A percentile compares a stretch with the other conserved stretches of the same genome.
Conservation (phyloP, 2,329 filamentous ascomycete species). For the Paracorniculantispora psalliotae region DNA sequence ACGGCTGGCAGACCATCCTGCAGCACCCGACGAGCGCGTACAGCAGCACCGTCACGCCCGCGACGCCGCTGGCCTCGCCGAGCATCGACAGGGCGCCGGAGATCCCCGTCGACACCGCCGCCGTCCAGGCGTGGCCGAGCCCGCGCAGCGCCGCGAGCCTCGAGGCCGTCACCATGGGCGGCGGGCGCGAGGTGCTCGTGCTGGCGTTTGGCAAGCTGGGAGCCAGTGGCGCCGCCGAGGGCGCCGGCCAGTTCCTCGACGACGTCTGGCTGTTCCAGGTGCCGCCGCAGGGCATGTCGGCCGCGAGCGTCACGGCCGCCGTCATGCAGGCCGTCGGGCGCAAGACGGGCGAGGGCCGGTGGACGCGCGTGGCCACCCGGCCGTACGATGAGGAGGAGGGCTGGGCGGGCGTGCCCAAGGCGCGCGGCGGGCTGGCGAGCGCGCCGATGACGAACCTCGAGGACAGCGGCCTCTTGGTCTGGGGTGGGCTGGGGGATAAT, state of each 20-base stretch:
- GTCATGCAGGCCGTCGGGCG: slow-evolving; percentile 48
- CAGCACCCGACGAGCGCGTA: slow-evolving; percentile 23
- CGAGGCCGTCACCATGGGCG: slow-evolving; percentile 52
- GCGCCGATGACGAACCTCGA: slow-evolving; percentile 54
- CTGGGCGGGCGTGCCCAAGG: slow-evolving; percentile 39
- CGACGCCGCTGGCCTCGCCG: neutral
- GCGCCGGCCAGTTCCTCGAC: slow-evolving; percentile 49
- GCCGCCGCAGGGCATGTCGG: slow-evolving; percentile 48
- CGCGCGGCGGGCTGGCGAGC: slow-evolving; percentile 54
- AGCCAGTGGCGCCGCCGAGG: too few relatives aligned
- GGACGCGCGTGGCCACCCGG: slow-evolving; percentile 44
- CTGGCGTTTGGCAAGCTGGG: slow-evolving; percentile 58
- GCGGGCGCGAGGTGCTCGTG: slow-evolving; percentile 56
- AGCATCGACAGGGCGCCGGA: slow-evolving; percentile 27
- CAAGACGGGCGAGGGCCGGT: slow-evolving; percentile 53
- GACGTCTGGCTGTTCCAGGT: slow-evolving; percentile 63
- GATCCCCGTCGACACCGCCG: slow-evolving; percentile 24
- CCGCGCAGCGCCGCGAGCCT: slow-evolving; percentile 50
- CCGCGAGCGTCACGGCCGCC: slow-evolving; percentile 52
- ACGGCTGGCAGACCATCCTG: slow-evolving; percentile 50
- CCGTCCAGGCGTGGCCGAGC: slow-evolving; percentile 42
- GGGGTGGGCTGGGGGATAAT: slow-evolving; percentile 52
- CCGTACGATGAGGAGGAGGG: slow-evolving; percentile 51
- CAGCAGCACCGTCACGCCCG: slow-evolving; percentile 9
- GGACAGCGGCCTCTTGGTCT: slow-evolving; percentile 54